Evolutionary conservation across 139 green algal species (phyloP), one percentile per base, ranked within the genome.

Genomic region (Haematococcus lacustris): DNA sequence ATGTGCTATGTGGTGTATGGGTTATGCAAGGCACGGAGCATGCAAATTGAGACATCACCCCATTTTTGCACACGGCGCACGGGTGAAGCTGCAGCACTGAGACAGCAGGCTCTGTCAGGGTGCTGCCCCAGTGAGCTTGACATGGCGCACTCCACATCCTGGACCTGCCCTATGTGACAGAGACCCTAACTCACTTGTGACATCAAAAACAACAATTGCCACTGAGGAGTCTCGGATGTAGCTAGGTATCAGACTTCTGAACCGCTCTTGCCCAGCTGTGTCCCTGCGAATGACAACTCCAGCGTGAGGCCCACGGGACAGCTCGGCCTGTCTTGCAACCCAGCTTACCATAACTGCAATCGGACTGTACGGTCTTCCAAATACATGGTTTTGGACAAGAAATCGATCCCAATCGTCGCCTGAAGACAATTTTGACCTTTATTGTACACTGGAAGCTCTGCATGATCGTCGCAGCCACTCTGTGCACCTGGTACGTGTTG

Each of bases 331-430:
- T 25, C 41, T 32, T 63, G 47, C 38, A 75, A 47, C 30, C 40
- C 68, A 66, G 23, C 3, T 28, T 62, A 98, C 94, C 95, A 99
- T 3, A 99, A 86, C 86, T 99, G 95, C 73, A 99, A 82, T 30
- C 95, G 83, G 37, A 99, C 95, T 28, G 96, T 98, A 7, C 95
- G 82, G 81, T 99, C 96, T 68, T 99, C 95, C 50, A 99, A 73
- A 72, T 99, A 99, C 93, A 99, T 98, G 2, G 95, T 99, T 73
- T 99, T 99, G 2, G 93, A 98, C 6, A 99, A 76, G 66, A 99
- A 99, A 79, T 99, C 95, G 62, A 99, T 99, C 39, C 95, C 95
- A 72, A 99, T 99, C 1, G 95, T 99, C 6, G 95, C 95, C 91
- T 97, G 87, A 38, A 1, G 40, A 60, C 26, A 64, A n/a, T n/a